Evolutionary conservation across 345 rosid genomes (phyloP).

Genomic region (Heritiera littoralis): DNA sequence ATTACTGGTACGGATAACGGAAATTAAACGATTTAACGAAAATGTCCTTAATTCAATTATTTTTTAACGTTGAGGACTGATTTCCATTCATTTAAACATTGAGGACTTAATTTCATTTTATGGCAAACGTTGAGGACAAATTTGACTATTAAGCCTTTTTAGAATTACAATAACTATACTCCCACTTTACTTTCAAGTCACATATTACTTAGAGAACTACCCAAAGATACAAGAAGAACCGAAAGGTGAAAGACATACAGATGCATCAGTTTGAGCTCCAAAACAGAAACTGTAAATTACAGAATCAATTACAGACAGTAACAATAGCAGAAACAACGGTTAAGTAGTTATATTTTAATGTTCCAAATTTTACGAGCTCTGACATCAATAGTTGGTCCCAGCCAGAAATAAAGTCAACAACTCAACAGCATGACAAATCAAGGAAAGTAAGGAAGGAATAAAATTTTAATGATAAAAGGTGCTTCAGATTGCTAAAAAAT

Average conservation of each 20-base stretch:
- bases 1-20: too few species aligned
- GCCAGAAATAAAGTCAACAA: neutral
- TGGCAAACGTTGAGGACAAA: too few species aligned
- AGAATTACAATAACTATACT: neutral
- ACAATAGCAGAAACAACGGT: neutral
- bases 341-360: neutral
- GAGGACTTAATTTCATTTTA: too few species aligned
- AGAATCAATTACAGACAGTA: neutral
- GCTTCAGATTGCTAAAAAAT: neutral
- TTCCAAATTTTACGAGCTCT: neutral
- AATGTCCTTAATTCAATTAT: too few species aligned
- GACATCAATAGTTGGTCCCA: neutral
- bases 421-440: neutral
- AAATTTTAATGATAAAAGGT: neutral
- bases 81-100: too few species aligned
- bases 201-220: neutral
- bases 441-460: neutral
- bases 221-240: neutral
- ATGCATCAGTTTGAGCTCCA: slow-evolving; percentile 19
- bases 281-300: neutral
- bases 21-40: too few species aligned
- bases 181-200: slow-evolving; percentile 3
- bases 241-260: neutral
- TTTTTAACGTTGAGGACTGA: too few species aligned
- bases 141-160: too few species aligned